Conservation (phyloP, 2,329 filamentous ascomycete species). For the Penicillium hesseltinei region DNA sequence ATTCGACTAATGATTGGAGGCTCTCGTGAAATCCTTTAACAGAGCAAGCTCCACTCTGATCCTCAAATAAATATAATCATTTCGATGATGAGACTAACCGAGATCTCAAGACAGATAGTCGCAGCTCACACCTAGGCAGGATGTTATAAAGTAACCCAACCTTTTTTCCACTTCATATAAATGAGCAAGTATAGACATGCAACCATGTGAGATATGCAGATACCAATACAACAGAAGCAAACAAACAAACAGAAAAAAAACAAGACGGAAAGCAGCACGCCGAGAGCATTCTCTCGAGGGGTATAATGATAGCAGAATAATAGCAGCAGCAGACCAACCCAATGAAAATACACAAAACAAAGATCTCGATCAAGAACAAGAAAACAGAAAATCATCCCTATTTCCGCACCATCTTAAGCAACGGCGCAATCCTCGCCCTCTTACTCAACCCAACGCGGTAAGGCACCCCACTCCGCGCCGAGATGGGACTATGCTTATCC, state of each 20-base stretch:
- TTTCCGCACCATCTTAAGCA: constrained; percentile 48
- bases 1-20: not conserved
- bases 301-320: constrained; percentile 20
- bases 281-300: constrained; percentile 10
- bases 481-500: constrained; percentile 43
- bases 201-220: not conserved
- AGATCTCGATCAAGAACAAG: not conserved
- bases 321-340: not conserved
- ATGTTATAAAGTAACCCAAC: not conserved
- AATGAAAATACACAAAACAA: not conserved
- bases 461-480: constrained; percentile 39
- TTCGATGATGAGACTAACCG: not conserved
- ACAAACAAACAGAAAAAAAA: not conserved
- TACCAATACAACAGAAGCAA: not conserved
- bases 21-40: too few species aligned
- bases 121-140: not conserved
- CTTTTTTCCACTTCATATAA: not conserved
- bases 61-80: not conserved
- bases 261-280: not conserved
- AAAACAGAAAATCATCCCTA: constrained; percentile 15
- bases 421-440: constrained; percentile 47
- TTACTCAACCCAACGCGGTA: constrained; percentile 52
- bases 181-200: not conserved
- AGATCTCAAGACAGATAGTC: not conserved
- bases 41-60: not conserved